These are phyloP conservation scores for Penicillium psychrosexuale DNA, from an alignment of 2,329 filamentous ascomycete species.

Conservation along the genomic window DNA sequence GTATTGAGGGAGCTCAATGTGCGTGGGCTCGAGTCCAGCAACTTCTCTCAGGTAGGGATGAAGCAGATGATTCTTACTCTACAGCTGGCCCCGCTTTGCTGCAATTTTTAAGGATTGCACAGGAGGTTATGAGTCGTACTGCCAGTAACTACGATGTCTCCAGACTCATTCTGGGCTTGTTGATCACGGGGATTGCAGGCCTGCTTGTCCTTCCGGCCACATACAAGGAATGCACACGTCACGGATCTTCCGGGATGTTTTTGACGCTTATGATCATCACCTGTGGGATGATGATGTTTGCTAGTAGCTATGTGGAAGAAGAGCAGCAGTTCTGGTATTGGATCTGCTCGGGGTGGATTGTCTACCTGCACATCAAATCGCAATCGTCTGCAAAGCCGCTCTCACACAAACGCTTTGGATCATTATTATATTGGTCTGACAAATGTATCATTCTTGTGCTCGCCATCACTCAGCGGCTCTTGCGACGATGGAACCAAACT, in stretches of 20 bases:
- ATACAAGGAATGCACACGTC: slow-evolving; percentile 29
- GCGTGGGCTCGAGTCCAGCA: slow-evolving; percentile 56
- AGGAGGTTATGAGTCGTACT: slow-evolving; percentile 78
- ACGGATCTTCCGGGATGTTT: slow-evolving; percentile 29
- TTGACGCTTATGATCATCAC: slow-evolving; percentile 54
- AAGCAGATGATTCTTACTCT: slow-evolving; percentile 13
- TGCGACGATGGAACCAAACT: slow-evolving; percentile 89
- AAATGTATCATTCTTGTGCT: slow-evolving; percentile 44
- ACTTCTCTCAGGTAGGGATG: slow-evolving; percentile 16
- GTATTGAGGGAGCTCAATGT: slow-evolving; percentile 62
- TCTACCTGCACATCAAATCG: slow-evolving; percentile 47
- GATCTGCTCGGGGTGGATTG: slow-evolving; percentile 55
- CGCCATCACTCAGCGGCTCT: slow-evolving; percentile 62
- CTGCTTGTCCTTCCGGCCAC: slow-evolving; percentile 33
- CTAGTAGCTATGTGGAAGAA: slow-evolving; percentile 95
- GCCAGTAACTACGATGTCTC: slow-evolving; percentile 86
- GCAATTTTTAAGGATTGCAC: slow-evolving; percentile 67
- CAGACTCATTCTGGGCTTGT: slow-evolving; percentile 38
- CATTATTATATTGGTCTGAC: slow-evolving; percentile 4
- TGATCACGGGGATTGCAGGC: slow-evolving; percentile 45
- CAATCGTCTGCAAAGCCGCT: neutral
- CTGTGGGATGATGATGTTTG: slow-evolving; percentile 92
- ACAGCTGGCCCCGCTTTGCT: slow-evolving; percentile 25
- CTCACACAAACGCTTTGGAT: neutral
- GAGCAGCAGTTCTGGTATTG: slow-evolving; percentile 99